A percentile compares a stretch with the other conserved stretches of the same genome.
These are phyloP conservation scores for Terana coerulea DNA, from an alignment of 768 basidiomycete species.

Conservation along the genomic window DNA sequence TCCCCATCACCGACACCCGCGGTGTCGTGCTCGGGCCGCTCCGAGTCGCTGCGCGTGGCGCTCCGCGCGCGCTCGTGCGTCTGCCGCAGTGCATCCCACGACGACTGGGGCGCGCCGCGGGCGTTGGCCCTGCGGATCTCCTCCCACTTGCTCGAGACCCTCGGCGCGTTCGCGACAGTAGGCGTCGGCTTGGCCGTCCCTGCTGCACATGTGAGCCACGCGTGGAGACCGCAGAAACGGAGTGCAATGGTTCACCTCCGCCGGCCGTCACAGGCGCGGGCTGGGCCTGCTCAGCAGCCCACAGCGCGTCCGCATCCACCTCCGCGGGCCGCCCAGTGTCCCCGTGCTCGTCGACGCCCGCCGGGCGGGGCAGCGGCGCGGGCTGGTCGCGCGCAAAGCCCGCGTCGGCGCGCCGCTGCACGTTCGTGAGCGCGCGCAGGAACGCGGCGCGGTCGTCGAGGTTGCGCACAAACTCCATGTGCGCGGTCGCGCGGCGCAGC, in stretches of 20 bases:
- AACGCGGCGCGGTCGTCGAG: constrained; percentile 31
- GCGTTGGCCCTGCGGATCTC: constrained; percentile 57
- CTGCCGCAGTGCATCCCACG: constrained; percentile 70
- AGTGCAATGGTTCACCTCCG: no score
- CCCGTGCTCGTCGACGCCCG: constrained; percentile 8
- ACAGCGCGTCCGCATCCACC: background rate
- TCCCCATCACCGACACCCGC: constrained; percentile 14
- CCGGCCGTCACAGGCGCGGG: no score
- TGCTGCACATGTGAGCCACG: no score
- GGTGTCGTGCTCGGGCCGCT: constrained; percentile 3
- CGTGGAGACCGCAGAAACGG: no score
- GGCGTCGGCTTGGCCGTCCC: no score
- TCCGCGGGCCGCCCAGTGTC: constrained; percentile 10
- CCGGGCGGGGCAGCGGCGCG: background rate
- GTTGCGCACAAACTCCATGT: constrained; percentile 26
- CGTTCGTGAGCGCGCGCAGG: constrained; percentile 29
- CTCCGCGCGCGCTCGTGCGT: constrained; percentile 40
- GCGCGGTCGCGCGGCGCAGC: constrained; percentile 21
- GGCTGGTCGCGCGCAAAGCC: constrained; percentile 2
- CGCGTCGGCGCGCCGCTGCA: constrained; percentile 21
- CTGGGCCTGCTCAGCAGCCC: background rate
- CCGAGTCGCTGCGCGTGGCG: constrained; percentile 11
- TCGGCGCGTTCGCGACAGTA: no score
- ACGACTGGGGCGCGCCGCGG: constrained; percentile 40
- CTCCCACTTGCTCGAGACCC: constrained; percentile 50